Base-by-base conservation (phyloP, 23 red algal genomes). In the Rhodosorus marinus region DNA sequence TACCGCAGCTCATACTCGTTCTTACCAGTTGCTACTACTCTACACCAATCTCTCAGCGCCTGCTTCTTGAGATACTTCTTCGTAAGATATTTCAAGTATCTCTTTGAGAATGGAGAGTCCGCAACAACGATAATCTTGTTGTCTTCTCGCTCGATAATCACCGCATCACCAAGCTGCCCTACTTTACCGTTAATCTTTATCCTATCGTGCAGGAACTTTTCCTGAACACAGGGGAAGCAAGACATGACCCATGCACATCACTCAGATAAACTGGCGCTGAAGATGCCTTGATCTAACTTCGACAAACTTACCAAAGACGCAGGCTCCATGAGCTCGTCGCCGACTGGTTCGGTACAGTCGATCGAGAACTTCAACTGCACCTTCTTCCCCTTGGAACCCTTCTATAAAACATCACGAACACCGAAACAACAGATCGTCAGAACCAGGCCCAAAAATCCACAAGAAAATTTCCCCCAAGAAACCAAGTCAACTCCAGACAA, bases 181-280 rank as follows among this genome's bases (percentile, higher is more conserved):
- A 60, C 49, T 67, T 98, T 98, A 24, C 75, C 75, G 22, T 83
- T 81, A 52, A 98, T 74, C 65, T 98, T 98, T 36, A 98, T 85
- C 21, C 51, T 50, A 25, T 85, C 90, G 55, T 74, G 33, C 23
- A 98, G 36, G 35, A 69, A 98, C 66, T 98, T 98, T 55, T 98
- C 83, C 80, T 85, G 43, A 1, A 69, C 9, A 69, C 31, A 57
- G 24, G 28, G 20, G 0, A 22, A 14, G 30, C 3, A 32, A 1
- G 1, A 21, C 55, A 69, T 5, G 32, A 1, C n/a, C 5, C 51
- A 15, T 8, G 6, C 33, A 15, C 33, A 54, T 2, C 15, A 2
- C 15, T 3, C 3, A 8, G n/a, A n/a, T n/a, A n/a, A n/a, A n/a
- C n/a, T n/a, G n/a, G n/a, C n/a, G n/a, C n/a, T n/a, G n/a, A n/a